Evolutionary conservation across 805 yeast genomes (phyloP), one percentile per base, ranked within the genome.

Genomic region (Saccharomycopsis malanga): DNA sequence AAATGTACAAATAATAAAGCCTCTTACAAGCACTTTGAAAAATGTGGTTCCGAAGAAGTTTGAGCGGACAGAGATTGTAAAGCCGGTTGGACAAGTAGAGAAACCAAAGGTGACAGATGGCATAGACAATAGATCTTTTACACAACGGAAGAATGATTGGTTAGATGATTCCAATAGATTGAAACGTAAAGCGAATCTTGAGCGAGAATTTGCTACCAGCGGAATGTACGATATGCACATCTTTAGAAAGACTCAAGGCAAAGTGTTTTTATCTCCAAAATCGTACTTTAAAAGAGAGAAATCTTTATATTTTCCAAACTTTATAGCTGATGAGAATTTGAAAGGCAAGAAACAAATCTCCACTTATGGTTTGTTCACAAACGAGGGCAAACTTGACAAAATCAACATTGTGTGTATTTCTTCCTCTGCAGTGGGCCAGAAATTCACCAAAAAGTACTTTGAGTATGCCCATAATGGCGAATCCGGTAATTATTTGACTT

Each of bases 271-370:
- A 15, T 76, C 96, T 0, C 98, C 98, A 1, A 70, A 75, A n/a
- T 76, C 88, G 1, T 82, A 76, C 56, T 89, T 91, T 74, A 76
- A 75, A 50, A 65, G 70, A 10, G 89, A 84, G 5, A 82, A 75
- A 58, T 72, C 97, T 0, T 65, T 78, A 40, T 93, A 77, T 61
- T 87, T 93, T 66, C 96, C 98, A 7, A 88, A 88, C 58, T 69
- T 91, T 50, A 60, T 65, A 22, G 54, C 53, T 4, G 49, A 37
- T 17, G 42, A 39, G 40, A 40, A 39, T 17, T 36, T 51, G 4
- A 70, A 69, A 1, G 59, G 87, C 32, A 49, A 57, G 2, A 58
- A 57, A 21, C 52, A 54, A 27, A 7, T 50, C 20, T 40, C 48
- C 10, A 54, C 49, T 10, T 35, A 45, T 9, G 27, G 32, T 5